Evolutionary conservation across 768 basidiomycete genomes (phyloP), one percentile per base, ranked within the genome.

Genomic region (Suillus hirtellus): DNA sequence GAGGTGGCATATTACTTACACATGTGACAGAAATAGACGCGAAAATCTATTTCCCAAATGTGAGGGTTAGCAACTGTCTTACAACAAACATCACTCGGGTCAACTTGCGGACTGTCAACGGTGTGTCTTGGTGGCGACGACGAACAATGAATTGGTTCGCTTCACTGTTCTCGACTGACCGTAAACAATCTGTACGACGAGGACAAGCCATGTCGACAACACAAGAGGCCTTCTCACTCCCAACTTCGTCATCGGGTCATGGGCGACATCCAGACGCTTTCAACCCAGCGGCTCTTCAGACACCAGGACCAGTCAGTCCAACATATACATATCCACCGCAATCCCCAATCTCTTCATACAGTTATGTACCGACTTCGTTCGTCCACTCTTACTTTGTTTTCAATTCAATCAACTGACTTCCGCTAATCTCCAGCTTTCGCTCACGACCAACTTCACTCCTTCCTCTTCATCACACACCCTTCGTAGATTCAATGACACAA

Each of bases 181-280:
- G 74, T 56, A 72, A 80, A 31, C 81, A 83, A 70, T 81, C 80
- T 65, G 70, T 80, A 40, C 78, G 86, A 63, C 82, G 82, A 72
- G 83, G 84, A 61, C 87, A 89, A 74, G 86, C 90, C 35, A 84
- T 95, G 67, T 86, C 85, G 38, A 86, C 86, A 17, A 95, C 94
- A 7, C 86, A 90, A 71, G 93, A 95, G 73, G 93, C 95, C 65
- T 96, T 96, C 77, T 90, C 91, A 56, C 81, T 96, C 40, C 91
- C 92, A 52, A 86, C 86, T 3, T 85, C 87, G 31, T 90, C 90
- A 31, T 90, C 90, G 17, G 78, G 78, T 61, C 78, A 81, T 64
- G 66, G 77, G 55, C 63, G 82, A 38, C 86, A 85, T 70, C 83
- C 84, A 27, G 87, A 87, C 70, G 80, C 84, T 17, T 89, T 86